Evolutionary conservation across 2,329 filamentous ascomycete species (phyloP).

Genomic region (Paecilomyces sp.): DNA sequence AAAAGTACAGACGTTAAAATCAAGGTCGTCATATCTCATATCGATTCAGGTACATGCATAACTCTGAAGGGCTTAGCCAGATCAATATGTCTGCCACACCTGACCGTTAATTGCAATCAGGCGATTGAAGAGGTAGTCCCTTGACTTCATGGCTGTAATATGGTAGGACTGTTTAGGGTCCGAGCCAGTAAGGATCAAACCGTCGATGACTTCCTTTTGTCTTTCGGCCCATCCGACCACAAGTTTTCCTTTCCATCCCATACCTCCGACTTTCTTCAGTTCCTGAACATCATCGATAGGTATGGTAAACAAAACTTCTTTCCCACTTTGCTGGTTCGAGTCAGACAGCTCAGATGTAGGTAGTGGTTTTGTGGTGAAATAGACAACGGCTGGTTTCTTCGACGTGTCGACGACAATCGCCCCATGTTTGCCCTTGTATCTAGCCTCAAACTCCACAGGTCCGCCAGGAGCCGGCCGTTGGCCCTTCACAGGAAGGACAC

Average conservation of each 20-base stretch:
- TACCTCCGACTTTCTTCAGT: constrained; percentile 70
- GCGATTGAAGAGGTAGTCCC: constrained; percentile 77
- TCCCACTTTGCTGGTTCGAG: constrained; percentile 43
- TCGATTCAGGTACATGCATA: background rate
- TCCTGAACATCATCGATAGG: constrained; percentile 65
- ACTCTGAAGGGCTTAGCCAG: background rate
- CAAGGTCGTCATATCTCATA: background rate
- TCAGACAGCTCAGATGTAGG: constrained; percentile 22
- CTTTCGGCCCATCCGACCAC: constrained; percentile 70
- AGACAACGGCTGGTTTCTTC: constrained; percentile 41
- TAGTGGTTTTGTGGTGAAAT: constrained; percentile 50
- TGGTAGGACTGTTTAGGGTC: constrained; percentile 45
- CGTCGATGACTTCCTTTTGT: constrained; percentile 66
- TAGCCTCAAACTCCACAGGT: constrained; percentile 68
- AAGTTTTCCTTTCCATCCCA: constrained; percentile 79
- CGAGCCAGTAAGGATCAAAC: constrained; percentile 50
- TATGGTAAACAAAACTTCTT: constrained; percentile 59
- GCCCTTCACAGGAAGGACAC: constrained; percentile 53
- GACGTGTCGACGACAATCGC: constrained; percentile 56
- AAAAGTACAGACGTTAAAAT: background rate
- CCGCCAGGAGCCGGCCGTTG: constrained; percentile 46
- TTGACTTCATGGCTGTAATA: constrained; percentile 62
- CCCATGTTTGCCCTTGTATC: constrained; percentile 64
- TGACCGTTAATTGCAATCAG: constrained; percentile 68
- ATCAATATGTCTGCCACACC: constrained; percentile 73